Base-by-base conservation (phyloP, 2,329 filamentous ascomycete species). In the Diaporthe eres region DNA sequence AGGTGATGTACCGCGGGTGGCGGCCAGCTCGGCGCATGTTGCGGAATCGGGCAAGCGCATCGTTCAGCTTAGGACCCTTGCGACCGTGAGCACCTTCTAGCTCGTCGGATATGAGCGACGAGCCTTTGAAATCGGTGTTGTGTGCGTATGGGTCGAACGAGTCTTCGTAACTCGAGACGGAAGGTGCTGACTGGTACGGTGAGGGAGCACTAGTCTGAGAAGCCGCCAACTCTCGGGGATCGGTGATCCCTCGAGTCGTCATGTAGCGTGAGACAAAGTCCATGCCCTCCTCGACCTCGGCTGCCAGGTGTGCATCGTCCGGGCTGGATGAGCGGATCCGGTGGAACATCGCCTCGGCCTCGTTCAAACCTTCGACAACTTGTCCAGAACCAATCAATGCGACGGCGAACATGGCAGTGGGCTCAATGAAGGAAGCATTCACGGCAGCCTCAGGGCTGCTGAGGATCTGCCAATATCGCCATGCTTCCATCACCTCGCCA, bases 1-100 rank as follows among this genome's bases (percentile, higher is more conserved):
- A 98, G 1, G 96, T 98, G 84, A 98, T 97, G 86, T 98, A 98
- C 76, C 96, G 92, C 71, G 96, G 95, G 83, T 98, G 95, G 82
- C 95, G 93, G 78, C 96, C 96, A 81, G 94, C 92, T 76, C 96
- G 95, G 78, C 97, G 95, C 88, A 98, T 98, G 86, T 98, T 98
- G 83, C 93, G 94, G 85, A 98, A 95, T 80, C 95, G 94, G 78
- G 89, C 89, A 77, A 98, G 86, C 49, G 95, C 95, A 78, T 98
- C 95, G 78, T 93, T 93, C 77, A 98, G 88, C 78, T 93, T 92
- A 71, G 92, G 90, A 31, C 92, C 92, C 79, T 92, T 92, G 76
- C 94, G 92, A 68, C 93, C 94, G 80, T 93, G 92, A 53, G 91
- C 90, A 80, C 93, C 94, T 86, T 98, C 96, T 31, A 98, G 90